Base-by-base conservation (phyloP, 2,329 filamentous ascomycete species). In the Fusarium sp. region DNA sequence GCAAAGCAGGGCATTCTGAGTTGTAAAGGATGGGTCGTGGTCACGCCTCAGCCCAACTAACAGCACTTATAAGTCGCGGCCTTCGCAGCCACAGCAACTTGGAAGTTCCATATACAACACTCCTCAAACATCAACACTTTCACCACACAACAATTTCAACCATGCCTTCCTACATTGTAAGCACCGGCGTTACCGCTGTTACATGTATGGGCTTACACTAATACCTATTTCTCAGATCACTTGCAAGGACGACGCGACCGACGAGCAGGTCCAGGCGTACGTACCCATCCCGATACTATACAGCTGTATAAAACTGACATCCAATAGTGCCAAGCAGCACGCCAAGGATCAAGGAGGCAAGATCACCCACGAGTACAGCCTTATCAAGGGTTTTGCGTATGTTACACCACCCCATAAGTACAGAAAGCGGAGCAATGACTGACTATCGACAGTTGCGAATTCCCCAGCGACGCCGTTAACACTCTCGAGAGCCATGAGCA, bases 341-440 rank as follows among this genome's bases (percentile, higher is more conserved):
- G 92, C 90, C 72, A 82, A 78, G 62, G 86, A 90, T 41, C 88
- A 95, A 77, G 95, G 95, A 76, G 95, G 94, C 77, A 88, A 88
- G 79, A 96, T 98, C 82, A 88, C 82, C 56, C 89, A 96, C 73
- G 92, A 96, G 78, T 97, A 93, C 84, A 90, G 82, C 64, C 81
- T 97, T 73, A 94, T 97, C 86, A 96, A 95, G 83, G 94, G 91
- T 60, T 97, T 97, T 83, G 90, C 92, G 95, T 97, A 88, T 72
- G 92, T 84, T 40, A 30, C 4, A 25, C 44, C 46, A 17, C 33
- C 45, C 14, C 27, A 19, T 15, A 17, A 14, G 19, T 22, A 17
- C 13, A 14, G 8, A 44, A 32, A 22, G 27, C 15, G 3, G 11
- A 33, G n/a, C 39, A 27, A 62, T 19, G 22, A 7, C 25, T 70